A percentile compares a stretch with the other conserved stretches of the same genome.
These are phyloP conservation scores for Bolboschoenus planiculmis DNA, from an alignment of 176 grass and related monocot species.

Conservation along the genomic window DNA sequence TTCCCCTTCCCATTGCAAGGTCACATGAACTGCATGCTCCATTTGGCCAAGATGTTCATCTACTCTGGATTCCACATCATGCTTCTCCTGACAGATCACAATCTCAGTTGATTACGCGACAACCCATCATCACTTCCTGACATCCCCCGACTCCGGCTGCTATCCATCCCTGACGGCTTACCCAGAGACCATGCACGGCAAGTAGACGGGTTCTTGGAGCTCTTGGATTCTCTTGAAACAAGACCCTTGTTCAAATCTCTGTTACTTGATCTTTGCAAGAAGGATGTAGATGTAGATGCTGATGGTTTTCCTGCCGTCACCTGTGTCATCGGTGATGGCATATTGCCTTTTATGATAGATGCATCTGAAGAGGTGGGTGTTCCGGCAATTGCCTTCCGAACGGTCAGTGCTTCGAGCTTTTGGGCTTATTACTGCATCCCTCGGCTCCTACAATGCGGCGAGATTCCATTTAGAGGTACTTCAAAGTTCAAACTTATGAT, in stretches of 20 bases:
- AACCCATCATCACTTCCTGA: neutral
- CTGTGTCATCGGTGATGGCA: neutral
- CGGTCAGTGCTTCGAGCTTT: neutral
- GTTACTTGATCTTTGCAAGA: neutral
- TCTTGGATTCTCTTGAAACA: conserved; percentile 13
- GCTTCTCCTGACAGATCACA: neutral
- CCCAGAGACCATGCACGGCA: conserved; percentile 7
- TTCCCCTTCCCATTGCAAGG: neutral
- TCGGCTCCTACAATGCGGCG: neutral
- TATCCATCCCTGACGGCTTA: conserved; percentile 27
- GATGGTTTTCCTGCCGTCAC: neutral
- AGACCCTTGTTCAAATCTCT: conserved; percentile 15
- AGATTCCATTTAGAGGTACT: neutral
- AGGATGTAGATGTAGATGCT: neutral
- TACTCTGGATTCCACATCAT: neutral
- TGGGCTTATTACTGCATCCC: neutral
- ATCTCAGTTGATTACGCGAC: neutral
- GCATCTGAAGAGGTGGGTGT: neutral
- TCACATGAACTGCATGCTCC: neutral
- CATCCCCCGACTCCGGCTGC: neutral
- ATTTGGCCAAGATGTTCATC: neutral
- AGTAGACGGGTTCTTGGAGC: neutral
- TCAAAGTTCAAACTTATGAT: neutral
- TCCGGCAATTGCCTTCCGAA: neutral
- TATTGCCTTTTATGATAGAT: conserved; percentile 3